These are phyloP conservation scores for Trypanosoma scelopori DNA, from an alignment of 208 protist species.

Conservation along the genomic window DNA sequence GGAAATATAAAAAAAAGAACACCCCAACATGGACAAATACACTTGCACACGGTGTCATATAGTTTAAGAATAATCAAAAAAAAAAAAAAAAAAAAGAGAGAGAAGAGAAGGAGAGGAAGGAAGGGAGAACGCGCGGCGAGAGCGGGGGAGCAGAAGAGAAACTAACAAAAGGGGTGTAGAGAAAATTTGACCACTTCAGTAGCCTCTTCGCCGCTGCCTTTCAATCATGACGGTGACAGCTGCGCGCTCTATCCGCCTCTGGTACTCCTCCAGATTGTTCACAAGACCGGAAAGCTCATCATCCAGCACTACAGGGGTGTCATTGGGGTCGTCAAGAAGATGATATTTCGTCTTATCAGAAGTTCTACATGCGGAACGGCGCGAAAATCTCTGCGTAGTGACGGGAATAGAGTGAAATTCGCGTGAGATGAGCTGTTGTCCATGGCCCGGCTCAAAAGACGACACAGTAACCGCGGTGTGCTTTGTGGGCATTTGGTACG, in stretches of 20 bases:
- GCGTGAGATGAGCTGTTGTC: not conserved
- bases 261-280: conserved; percentile 19
- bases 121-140: too few relatives aligned
- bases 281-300: conserved; percentile 9
- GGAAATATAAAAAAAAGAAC: too few relatives aligned
- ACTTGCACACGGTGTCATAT: too few relatives aligned
- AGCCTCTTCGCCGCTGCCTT: conserved; percentile 14
- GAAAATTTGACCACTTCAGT: too few relatives aligned
- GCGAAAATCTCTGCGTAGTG: not conserved
- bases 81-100: conserved; percentile 5
- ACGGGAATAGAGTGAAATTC: not conserved
- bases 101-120: too few relatives aligned
- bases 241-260: conserved; percentile 27
- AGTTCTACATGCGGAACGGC: not conserved
- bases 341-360: conserved; percentile 12
- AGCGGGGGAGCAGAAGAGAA: too few relatives aligned
- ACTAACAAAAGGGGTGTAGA: too few relatives aligned
- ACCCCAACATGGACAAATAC: too few relatives aligned
- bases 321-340: conserved; percentile 4
- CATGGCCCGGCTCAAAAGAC: not conserved
- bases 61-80: too few relatives aligned
- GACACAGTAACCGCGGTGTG: not conserved
- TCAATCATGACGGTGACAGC: conserved; percentile 15
- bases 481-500: conserved; percentile 15
- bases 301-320: not conserved